A percentile compares a stretch with the other conserved stretches of the same genome.
phyloP scores from a whole-genome alignment of 164 flowering plant species.

The Vitis cinerea region DNA sequence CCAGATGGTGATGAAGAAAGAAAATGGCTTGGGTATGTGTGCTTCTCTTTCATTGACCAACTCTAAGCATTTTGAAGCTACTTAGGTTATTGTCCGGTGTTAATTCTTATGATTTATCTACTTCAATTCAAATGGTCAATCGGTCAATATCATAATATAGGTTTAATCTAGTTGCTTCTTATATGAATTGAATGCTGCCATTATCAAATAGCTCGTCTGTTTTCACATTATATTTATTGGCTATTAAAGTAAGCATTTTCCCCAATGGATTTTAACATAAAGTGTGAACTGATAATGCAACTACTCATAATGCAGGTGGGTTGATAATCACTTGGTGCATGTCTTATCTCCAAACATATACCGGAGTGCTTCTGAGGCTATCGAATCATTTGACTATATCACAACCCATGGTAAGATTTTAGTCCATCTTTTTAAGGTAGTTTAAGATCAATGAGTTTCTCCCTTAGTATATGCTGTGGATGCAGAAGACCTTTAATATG shows the following conservation, averaged over 20 bases:
- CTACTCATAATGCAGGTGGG: slow-evolving; percentile 51
- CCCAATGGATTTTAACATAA: background rate
- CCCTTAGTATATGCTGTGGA: background rate
- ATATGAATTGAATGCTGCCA: too few relatives aligned
- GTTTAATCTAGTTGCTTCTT: too few relatives aligned
- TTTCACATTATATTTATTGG: too few relatives aligned
- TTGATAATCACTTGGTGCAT: slow-evolving; percentile 72
- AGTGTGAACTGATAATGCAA: background rate
- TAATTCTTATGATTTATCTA: too few relatives aligned
- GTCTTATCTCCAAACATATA: slow-evolving; percentile 66
- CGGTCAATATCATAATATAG: too few relatives aligned
- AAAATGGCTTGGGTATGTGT: slow-evolving; percentile 71
- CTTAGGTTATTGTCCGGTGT: too few relatives aligned
- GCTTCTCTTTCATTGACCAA: too few relatives aligned
- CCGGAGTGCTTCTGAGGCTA: slow-evolving; percentile 55
- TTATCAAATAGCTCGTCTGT: too few relatives aligned
- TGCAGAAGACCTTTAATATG: background rate
- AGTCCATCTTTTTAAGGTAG: background rate
- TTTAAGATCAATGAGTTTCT: background rate
- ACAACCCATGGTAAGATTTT: slow-evolving; percentile 48
- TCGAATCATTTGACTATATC: slow-evolving; percentile 68
- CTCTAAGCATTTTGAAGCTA: too few relatives aligned
- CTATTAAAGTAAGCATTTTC: too few relatives aligned
- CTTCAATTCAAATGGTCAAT: too few relatives aligned
- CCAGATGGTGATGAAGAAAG: slow-evolving; percentile 41